These are phyloP conservation scores for Metschnikowia cubensis DNA, from an alignment of 805 yeast species.

Conservation along the genomic window DNA sequence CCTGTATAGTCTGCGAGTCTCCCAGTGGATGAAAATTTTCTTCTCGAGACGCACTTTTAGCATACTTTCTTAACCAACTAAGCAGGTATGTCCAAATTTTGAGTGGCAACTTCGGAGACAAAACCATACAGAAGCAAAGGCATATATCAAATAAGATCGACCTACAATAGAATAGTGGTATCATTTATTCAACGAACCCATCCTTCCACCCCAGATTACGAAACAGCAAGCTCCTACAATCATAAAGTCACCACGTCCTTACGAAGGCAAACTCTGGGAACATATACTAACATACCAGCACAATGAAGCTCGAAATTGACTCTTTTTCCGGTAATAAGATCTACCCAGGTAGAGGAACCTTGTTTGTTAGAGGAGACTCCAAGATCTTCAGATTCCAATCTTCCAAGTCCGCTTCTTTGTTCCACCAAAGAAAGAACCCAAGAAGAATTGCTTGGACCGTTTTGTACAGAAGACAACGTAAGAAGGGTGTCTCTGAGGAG, in stretches of 20 bases:
- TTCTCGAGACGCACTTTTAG: slow-evolving; percentile 11
- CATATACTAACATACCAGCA: slow-evolving; percentile 34
- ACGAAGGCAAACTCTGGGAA: neutral
- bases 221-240: neutral
- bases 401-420: slow-evolving; percentile 95
- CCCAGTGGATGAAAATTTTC: slow-evolving; percentile 20
- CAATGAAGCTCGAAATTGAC: slow-evolving; percentile 99
- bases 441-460: slow-evolving; percentile 99
- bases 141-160: neutral
- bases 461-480: slow-evolving; percentile 99
- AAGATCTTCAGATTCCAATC: slow-evolving; percentile 99
- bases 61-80: slow-evolving; percentile 17
- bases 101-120: neutral
- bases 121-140: neutral
- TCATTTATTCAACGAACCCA: neutral
- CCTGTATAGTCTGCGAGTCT: slow-evolving; percentile 15
- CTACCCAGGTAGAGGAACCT: slow-evolving; percentile 99
- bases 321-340: slow-evolving; percentile 99
- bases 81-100: slow-evolving; percentile 17
- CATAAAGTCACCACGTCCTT: neutral
- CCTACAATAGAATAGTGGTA: neutral
- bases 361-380: slow-evolving; percentile 99
- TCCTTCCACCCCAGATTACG: neutral
- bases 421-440: slow-evolving; percentile 99
- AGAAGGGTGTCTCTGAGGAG: slow-evolving; percentile 99